Conservation (phyloP, 148 eudicot genomes). For the Oxyria digyna region DNA sequence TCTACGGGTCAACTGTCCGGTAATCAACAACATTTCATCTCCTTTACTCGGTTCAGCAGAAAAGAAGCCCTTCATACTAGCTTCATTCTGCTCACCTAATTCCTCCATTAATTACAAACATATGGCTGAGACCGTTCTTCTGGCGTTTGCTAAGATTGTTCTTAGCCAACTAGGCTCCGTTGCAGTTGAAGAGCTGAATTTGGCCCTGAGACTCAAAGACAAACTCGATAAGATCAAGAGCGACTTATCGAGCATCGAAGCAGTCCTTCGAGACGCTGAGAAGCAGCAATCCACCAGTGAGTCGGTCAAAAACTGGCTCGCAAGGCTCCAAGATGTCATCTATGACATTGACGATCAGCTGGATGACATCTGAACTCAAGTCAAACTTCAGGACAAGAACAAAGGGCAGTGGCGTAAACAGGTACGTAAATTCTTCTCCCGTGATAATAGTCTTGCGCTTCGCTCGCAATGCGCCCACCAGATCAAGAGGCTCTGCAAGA, state of each 20-base stretch:
- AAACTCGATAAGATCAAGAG: slow-evolving; percentile 12
- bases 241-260: slow-evolving; percentile 13
- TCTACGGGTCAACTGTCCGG: too few species aligned
- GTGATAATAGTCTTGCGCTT: neutral
- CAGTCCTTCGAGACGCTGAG: slow-evolving; percentile 17
- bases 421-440: slow-evolving; percentile 15
- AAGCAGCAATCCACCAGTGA: slow-evolving; percentile 6
- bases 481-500: neutral
- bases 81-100: too few species aligned
- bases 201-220: neutral
- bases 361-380: slow-evolving; percentile 8
- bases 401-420: neutral
- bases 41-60: too few species aligned
- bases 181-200: neutral
- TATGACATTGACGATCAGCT: slow-evolving; percentile 15
- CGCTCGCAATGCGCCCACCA: neutral
- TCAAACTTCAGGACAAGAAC: neutral
- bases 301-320: slow-evolving; percentile 8
- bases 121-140: neutral
- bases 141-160: neutral
- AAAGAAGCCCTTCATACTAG: too few species aligned
- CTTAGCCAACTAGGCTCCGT: neutral
- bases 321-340: slow-evolving; percentile 13
- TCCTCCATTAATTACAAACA: too few species aligned
- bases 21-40: too few species aligned